Conservation (phyloP, 257 asterid species). For the Gentiana straminea region DNA sequence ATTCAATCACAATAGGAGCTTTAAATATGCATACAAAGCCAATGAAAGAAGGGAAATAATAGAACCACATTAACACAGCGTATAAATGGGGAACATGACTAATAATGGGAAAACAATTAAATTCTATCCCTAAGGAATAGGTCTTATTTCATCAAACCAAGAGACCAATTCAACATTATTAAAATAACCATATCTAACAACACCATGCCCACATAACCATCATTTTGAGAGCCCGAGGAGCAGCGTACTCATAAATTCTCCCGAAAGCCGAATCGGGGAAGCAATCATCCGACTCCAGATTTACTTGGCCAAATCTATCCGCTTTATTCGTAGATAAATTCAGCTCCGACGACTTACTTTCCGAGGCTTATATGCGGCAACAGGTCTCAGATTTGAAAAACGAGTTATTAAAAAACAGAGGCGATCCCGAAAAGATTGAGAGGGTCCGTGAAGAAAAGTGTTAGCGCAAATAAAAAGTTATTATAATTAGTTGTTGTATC, state of each 20-base stretch:
- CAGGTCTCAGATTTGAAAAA: constrained; percentile 37
- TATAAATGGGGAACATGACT: no score
- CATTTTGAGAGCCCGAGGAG: background rate
- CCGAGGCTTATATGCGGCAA: constrained; percentile 14
- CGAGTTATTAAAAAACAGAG: constrained; percentile 26
- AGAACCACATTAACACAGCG: no score
- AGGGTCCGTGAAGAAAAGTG: constrained; percentile 30
- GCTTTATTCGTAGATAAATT: constrained; percentile 5
- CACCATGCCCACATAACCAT: background rate
- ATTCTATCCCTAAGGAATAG: no score
- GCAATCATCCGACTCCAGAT: constrained; percentile 3
- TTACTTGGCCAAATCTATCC: constrained; percentile 1
- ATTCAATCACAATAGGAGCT: no score
- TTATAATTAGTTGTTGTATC: no score
- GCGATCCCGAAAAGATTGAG: constrained; percentile 29
- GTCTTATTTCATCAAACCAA: no score
- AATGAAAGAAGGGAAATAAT: no score
- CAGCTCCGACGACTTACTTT: constrained; percentile 4
- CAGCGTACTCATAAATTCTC: background rate
- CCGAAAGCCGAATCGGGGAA: background rate
- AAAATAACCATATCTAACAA: no score
- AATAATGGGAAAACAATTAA: no score
- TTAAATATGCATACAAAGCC: no score
- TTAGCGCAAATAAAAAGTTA: no score
- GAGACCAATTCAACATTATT: no score